Percentiles rank a stretch among this genome's conserved stretches.
Evolutionary conservation across 2,329 filamentous ascomycete species (phyloP).

Genomic region (Arthrobotrys pseudoclavata): DNA sequence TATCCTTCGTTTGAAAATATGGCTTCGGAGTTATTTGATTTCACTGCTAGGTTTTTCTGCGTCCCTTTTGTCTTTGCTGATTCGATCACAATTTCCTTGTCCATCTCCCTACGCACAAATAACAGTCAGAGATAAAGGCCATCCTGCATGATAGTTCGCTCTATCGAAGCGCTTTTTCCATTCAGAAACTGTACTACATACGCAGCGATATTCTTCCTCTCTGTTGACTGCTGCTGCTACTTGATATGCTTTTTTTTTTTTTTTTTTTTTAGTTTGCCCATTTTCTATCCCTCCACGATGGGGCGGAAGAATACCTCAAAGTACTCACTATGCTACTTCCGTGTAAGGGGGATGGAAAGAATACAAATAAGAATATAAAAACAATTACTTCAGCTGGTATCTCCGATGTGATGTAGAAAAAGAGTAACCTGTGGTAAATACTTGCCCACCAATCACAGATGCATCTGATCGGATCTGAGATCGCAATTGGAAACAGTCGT

Average conservation of each 20-base stretch:
- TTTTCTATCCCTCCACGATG: constrained; percentile 8
- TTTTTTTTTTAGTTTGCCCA: background rate
- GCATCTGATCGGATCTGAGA: constrained; percentile 3
- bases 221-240: background rate
- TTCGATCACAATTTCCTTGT: background rate
- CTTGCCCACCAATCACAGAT: background rate
- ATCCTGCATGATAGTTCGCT: background rate
- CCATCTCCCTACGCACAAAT: constrained; percentile 25
- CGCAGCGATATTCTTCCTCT: constrained; percentile 14
- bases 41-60: constrained; percentile 17
- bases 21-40: constrained; percentile 58
- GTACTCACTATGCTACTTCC: constrained; percentile 9
- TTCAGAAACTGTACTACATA: background rate
- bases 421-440: background rate
- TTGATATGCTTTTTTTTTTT: background rate
- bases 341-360: constrained; percentile 12
- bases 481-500: constrained; percentile 11
- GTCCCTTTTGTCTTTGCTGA: constrained; percentile 24
- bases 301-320: constrained; percentile 5
- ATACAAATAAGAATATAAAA: constrained; percentile 14
- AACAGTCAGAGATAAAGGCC: background rate
- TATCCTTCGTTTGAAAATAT: constrained; percentile 43
- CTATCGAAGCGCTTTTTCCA: background rate
- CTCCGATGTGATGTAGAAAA: background rate
- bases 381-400: background rate